Conservation (phyloP, 352 stramenopile species). For the Globisporangium radiosum region DNA sequence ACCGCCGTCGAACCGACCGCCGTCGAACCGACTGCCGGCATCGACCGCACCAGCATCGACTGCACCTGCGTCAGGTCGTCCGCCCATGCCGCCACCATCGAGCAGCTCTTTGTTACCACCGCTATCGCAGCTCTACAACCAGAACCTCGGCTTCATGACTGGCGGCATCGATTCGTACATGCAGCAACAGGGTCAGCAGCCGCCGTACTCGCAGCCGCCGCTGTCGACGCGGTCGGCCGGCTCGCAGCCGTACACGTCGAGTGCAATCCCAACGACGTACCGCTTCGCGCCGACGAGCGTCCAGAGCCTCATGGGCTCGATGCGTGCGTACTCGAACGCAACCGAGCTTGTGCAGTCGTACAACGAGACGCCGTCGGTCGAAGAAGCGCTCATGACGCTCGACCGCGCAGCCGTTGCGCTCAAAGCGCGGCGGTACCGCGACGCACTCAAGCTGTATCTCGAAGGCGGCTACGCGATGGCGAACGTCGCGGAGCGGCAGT, state of each 20-base stretch:
- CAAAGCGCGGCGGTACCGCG: slow-evolving; percentile 54
- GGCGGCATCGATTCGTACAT: slow-evolving; percentile 5
- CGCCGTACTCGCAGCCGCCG: slow-evolving; percentile 33
- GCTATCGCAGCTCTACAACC: slow-evolving; percentile 8
- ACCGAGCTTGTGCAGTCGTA: slow-evolving; percentile 72
- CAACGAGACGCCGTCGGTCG: slow-evolving; percentile 64
- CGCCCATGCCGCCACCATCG: background rate
- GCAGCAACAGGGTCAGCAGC: slow-evolving; percentile 1
- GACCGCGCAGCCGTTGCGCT: slow-evolving; percentile 63
- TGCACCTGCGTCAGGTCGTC: background rate
- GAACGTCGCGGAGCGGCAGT: slow-evolving; percentile 71
- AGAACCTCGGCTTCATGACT: slow-evolving; percentile 5
- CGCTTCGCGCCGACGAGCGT: slow-evolving; percentile 53
- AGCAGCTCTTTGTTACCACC: slow-evolving; percentile 6
- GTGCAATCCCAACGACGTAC: slow-evolving; percentile 60
- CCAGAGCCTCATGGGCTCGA: slow-evolving; percentile 71
- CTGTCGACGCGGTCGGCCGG: slow-evolving; percentile 66
- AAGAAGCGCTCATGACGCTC: slow-evolving; percentile 69
- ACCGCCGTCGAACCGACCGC: background rate
- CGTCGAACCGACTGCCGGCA: background rate
- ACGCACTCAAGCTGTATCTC: slow-evolving; percentile 77
- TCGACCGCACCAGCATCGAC: background rate
- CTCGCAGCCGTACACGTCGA: slow-evolving; percentile 71
- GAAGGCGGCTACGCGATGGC: slow-evolving; percentile 82
- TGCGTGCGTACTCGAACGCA: slow-evolving; percentile 71